Percentiles rank a stretch among this genome's conserved stretches.
These are phyloP conservation scores for Adansonia gregorii DNA, from an alignment of 441 rosid genomes.

Conservation along the genomic window DNA sequence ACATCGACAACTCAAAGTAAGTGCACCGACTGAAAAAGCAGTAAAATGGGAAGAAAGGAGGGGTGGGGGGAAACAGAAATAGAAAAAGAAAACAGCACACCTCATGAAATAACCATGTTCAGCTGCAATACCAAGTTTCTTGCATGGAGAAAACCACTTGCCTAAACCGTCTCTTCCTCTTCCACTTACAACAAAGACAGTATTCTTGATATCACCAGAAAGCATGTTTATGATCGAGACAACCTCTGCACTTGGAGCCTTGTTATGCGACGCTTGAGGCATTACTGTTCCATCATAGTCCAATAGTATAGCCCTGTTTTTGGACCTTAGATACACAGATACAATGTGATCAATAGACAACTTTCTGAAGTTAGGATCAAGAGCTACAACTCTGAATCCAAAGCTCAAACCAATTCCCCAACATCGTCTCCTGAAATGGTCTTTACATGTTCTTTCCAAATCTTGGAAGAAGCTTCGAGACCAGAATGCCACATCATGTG, in stretches of 20 bases:
- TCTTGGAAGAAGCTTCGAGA: constrained; percentile 72
- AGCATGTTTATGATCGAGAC: constrained; percentile 55
- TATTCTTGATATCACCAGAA: constrained; percentile 56
- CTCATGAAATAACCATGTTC: constrained; percentile 75
- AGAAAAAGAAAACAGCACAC: constrained; percentile 31
- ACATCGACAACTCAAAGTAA: constrained; percentile 22
- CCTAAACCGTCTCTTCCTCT: constrained; percentile 67
- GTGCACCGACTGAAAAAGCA: neutral
- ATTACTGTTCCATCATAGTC: constrained; percentile 80
- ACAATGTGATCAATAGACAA: constrained; percentile 57
- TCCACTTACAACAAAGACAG: constrained; percentile 72
- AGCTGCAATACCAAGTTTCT: constrained; percentile 70
- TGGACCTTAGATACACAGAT: constrained; percentile 58
- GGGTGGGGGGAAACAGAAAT: neutral
- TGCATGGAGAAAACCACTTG: constrained; percentile 69
- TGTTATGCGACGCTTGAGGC: constrained; percentile 71
- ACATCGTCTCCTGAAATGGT: constrained; percentile 68
- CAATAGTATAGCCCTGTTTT: constrained; percentile 62
- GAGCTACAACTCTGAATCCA: constrained; percentile 76
- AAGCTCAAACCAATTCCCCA: constrained; percentile 80
- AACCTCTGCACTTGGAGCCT: constrained; percentile 55
- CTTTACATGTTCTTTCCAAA: constrained; percentile 71
- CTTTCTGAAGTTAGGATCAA: constrained; percentile 73
- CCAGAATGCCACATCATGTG: constrained; percentile 80
- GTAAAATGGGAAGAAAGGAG: neutral